These are phyloP conservation scores for Lachancea dasiensis DNA, from an alignment of 805 yeast species.

Conservation along the genomic window DNA sequence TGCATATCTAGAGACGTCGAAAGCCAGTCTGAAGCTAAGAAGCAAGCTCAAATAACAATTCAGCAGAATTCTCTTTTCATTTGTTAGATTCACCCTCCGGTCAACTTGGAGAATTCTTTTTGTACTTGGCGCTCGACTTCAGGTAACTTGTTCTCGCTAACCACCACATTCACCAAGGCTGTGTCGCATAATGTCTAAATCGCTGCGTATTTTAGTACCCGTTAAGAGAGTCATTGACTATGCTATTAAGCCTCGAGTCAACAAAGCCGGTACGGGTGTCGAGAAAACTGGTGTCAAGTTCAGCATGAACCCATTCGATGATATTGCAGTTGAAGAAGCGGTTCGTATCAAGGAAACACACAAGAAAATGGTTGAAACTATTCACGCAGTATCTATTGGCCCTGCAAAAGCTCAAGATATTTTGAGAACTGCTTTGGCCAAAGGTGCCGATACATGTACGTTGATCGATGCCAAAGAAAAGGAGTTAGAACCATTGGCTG, in stretches of 20 bases:
- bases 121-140: no score
- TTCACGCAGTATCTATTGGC: conserved; percentile 91
- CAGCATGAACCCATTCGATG: conserved; percentile 95
- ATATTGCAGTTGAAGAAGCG: conserved; percentile 96
- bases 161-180: neutral
- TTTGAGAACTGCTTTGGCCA: conserved; percentile 84
- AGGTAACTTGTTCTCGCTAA: neutral
- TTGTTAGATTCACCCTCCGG: no score
- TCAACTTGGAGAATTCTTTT: no score
- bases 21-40: no score
- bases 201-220: conserved; percentile 67
- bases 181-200: conserved; percentile 13
- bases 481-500: conserved; percentile 78
- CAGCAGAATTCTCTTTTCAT: no score
- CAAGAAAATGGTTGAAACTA: conserved; percentile 64
- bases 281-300: conserved; percentile 88
- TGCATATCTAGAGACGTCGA: no score
- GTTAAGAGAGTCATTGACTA: conserved; percentile 93
- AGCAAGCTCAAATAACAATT: no score
- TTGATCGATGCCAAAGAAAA: conserved; percentile 70
- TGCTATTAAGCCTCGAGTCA: conserved; percentile 88
- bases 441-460: conserved; percentile 87
- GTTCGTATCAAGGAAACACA: conserved; percentile 59
- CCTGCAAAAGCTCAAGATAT: conserved; percentile 82
- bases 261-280: conserved; percentile 69